Base-by-base conservation (phyloP, 2,329 filamentous ascomycete genomes). In the Colletotrichum sp. region DNA sequence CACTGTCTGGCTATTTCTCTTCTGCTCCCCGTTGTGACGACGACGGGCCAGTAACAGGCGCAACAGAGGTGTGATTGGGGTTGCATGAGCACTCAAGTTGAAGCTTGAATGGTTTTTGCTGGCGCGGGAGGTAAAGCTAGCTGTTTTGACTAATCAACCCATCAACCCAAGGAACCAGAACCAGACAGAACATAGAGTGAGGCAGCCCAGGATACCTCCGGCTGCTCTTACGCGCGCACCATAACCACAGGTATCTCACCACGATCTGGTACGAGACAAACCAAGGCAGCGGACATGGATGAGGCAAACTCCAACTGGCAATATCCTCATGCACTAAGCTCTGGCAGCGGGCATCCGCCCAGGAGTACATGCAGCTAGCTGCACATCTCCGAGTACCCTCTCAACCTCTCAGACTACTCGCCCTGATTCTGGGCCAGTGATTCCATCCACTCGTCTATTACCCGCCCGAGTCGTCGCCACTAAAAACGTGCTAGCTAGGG, bases 241-340 rank as follows among this genome's bases (percentile, higher is more conserved):
- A n/a, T 12, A 39, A 30, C n/a, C 19, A 28, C 28, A 68, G 16
- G 48, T 27, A 39, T 32, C 48, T 68, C 66, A 27, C 65, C 15
- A 52, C 30, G 48, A 59, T 39, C 28, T 44, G 32, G 66, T 22
- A 64, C n/a, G 32, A 32, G 32, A 39, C 61, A 28, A 28, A 25
- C 55, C 55, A 59, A 28, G 61, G 22, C 68, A 60, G 27, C 27
- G 34, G 36, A 70, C 68, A 70, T 70, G 68, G 68, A 61, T 70
- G 57, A 52, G 68, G 68, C 68, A 70, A 70, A 61, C 68, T 63
- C 39, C 57, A 70, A 70, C 57, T 70, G 68, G 34, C 57, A 70
- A 70, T 70, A 52, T 70, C 36, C 68, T 70, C 68, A 70, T 70
- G 68, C 68, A 61, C 66, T 68, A 70, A 70, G 68, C 68, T 52